Conservation (phyloP, 108 stramenopile species). For the Schizochytrium sp. region DNA sequence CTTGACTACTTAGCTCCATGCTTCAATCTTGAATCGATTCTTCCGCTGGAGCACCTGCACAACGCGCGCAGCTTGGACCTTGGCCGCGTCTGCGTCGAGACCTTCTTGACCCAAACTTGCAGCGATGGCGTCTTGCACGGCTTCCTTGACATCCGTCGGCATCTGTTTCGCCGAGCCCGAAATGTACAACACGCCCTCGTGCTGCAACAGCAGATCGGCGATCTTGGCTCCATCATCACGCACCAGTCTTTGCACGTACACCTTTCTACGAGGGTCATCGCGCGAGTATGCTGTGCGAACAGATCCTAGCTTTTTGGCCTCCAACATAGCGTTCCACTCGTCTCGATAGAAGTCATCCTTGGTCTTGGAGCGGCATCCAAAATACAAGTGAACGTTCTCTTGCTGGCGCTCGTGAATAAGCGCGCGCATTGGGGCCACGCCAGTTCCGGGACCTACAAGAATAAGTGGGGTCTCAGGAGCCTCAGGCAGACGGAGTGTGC, state of each 20-base stretch:
- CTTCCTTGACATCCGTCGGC: slow-evolving; percentile 17
- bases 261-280: neutral
- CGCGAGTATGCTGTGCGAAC: slow-evolving; percentile 20
- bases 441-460: slow-evolving; percentile 95
- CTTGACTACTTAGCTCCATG: neutral
- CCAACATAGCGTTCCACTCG: slow-evolving; percentile 8
- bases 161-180: slow-evolving; percentile 22
- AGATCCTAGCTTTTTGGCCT: neutral
- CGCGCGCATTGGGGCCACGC: slow-evolving; percentile 92
- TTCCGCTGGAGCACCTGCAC: neutral
- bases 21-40: neutral
- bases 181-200: neutral
- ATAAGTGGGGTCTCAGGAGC: slow-evolving; percentile 55
- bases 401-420: slow-evolving; percentile 74
- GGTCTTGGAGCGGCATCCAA: slow-evolving; percentile 22
- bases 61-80: neutral
- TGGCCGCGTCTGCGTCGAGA: neutral
- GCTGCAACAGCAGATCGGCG: neutral
- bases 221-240: neutral
- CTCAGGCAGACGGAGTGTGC: neutral
- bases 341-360: neutral
- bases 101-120: neutral
- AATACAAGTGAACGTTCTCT: neutral
- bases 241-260: slow-evolving; percentile 15
- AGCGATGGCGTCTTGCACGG: neutral